Evolutionary conservation across 805 yeast species (phyloP), one percentile per base, ranked within the genome.

Genomic region (Hanseniaspora hatyaiensis): DNA sequence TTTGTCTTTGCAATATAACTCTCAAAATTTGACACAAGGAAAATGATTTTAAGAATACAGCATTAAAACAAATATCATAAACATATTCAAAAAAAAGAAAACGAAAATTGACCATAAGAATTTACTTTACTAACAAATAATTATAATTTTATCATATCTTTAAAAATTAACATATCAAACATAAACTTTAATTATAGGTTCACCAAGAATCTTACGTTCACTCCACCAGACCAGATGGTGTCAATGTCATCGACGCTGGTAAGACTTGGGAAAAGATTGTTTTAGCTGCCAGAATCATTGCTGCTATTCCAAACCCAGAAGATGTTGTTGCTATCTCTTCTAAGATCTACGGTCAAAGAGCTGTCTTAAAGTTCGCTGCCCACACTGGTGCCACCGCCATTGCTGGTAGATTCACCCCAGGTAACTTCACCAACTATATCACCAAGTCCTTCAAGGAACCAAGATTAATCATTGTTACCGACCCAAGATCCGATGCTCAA

Each of bases 341-440:
- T 65, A 89, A 97, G 80, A 88, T 96, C 65, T 89, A 84, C 76
- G 99, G 98, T 69, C 99, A 92, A 79, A 92, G 99, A 80, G 99
- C 98, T 68, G 99, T 89, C 62, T 82, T 92, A 73, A 92, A 92
- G 79, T 92, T 82, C 69, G 96, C 99, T 69, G 85, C 96, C 65
- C 97, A 92, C 88, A 88, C 97, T 65, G 97, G 97, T 74, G 96
- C 98, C 62, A 89, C 97, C 63, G 88, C 99, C 70, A 89, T 92
- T 76, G 99, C 98, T 65, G 99, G 99, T 76, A 87, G 99, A 79
- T 92, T 92, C 84, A 92, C 98, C 65, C 99, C 99, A 75, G 99
- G 99, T 85, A 81, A 83, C 78, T 92, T 92, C 92, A 92, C 99
- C 71, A 92, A 92, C 80, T 92, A 92, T 79, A 92, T 89, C 79